Evolutionary conservation across 2,329 filamentous ascomycete genomes (phyloP).

Genomic region (Talaromyces sp.): DNA sequence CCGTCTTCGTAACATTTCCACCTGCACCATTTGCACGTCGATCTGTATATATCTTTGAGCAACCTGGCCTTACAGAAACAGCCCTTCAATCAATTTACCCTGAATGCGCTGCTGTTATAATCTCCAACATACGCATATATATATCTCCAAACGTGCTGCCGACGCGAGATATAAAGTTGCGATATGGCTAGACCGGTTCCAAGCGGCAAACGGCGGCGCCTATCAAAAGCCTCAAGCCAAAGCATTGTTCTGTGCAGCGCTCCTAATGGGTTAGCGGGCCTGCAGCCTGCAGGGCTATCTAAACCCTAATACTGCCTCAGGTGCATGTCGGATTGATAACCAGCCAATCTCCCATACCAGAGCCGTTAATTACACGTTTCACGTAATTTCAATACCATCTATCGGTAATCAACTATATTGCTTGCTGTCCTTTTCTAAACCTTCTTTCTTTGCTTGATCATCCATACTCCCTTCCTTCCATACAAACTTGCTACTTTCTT

Average conservation of each 20-base stretch:
- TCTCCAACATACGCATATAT: no score
- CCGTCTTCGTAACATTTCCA: background rate
- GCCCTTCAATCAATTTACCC: background rate
- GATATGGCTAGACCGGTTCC: conserved; percentile 1
- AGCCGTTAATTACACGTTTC: background rate
- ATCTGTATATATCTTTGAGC: no score
- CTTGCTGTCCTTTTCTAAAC: conserved; percentile 22
- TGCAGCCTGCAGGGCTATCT: background rate
- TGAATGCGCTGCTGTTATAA: background rate
- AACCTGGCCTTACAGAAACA: no score
- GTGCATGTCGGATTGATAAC: background rate
- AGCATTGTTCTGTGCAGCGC: background rate
- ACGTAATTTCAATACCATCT: background rate
- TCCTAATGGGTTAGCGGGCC: background rate
- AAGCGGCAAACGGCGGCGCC: background rate
- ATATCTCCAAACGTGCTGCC: no score
- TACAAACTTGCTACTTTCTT: conserved; percentile 11
- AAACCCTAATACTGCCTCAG: conserved; percentile 2
- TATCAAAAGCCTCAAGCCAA: background rate
- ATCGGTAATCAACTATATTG: conserved; percentile 9
- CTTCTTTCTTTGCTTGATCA: conserved; percentile 20
- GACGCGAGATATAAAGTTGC: background rate
- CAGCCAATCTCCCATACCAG: background rate
- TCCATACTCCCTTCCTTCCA: conserved; percentile 8
- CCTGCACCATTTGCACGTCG: no score